Conservation (phyloP, 768 basidiomycete genomes). For the Boletus reticuloceps region DNA sequence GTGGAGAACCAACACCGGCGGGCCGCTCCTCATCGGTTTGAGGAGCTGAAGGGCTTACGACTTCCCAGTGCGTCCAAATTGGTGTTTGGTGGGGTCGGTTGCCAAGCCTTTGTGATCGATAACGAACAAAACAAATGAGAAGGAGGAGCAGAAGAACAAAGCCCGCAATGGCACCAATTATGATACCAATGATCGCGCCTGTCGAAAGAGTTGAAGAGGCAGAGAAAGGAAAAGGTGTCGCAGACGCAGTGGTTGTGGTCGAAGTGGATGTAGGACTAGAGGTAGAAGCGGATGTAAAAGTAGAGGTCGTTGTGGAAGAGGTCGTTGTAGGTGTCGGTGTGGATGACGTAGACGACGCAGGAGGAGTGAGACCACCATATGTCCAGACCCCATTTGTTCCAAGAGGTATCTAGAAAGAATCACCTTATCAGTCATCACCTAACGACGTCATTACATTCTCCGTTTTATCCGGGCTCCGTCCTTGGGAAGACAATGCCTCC, state of each 20-base stretch:
- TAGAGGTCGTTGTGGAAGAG: slow-evolving; percentile 23
- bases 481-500: background rate
- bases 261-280: slow-evolving; percentile 27
- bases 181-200: slow-evolving; percentile 32
- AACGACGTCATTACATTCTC: slow-evolving; percentile 11
- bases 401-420: slow-evolving; percentile 61
- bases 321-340: slow-evolving; percentile 23
- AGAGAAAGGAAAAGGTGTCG: slow-evolving; percentile 21
- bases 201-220: slow-evolving; percentile 31
- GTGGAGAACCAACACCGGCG: slow-evolving; percentile 65
- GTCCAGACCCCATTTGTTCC: slow-evolving; percentile 60
- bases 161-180: slow-evolving; percentile 53
- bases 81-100: slow-evolving; percentile 24
- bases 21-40: slow-evolving; percentile 32
- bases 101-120: slow-evolving; percentile 20
- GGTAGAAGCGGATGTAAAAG: slow-evolving; percentile 28
- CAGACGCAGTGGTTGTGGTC: slow-evolving; percentile 24
- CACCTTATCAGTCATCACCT: slow-evolving; percentile 11
- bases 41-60: slow-evolving; percentile 32
- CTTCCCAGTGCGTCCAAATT: slow-evolving; percentile 45
- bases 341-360: slow-evolving; percentile 41
- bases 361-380: slow-evolving; percentile 72
- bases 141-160: slow-evolving; percentile 56
- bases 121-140: slow-evolving; percentile 33
- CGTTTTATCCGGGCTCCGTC: background rate